Evolutionary conservation across 202 grass and related monocot species (phyloP).

Genomic region (Carex sylvatica): DNA sequence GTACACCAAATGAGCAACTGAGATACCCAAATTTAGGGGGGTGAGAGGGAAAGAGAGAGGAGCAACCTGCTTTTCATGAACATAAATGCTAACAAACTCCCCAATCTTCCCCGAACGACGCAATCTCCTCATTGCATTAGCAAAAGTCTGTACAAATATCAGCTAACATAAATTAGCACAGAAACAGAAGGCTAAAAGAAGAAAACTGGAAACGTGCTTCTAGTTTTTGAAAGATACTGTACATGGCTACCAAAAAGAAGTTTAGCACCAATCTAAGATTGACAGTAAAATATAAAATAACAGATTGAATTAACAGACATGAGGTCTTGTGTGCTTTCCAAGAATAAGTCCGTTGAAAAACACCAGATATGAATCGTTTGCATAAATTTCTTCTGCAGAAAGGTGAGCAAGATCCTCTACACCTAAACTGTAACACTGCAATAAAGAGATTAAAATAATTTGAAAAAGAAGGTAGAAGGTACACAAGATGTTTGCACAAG

Average conservation of each 20-base stretch:
- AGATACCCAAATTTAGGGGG: background rate
- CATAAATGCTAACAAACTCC: slow-evolving; percentile 94
- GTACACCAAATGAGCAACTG: background rate
- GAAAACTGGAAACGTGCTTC: background rate
- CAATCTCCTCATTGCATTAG: slow-evolving; percentile 64
- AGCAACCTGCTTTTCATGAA: slow-evolving; percentile 82
- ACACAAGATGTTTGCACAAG: background rate
- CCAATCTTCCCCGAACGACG: slow-evolving; percentile 70
- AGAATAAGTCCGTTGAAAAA: slow-evolving; percentile 97
- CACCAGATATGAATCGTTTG: slow-evolving; percentile 83
- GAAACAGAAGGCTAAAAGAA: background rate
- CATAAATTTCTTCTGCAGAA: slow-evolving; percentile 85
- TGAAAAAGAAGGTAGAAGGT: background rate
- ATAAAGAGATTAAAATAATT: slow-evolving; percentile 32
- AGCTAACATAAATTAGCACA: slow-evolving; percentile 2
- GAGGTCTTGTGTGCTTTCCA: slow-evolving; percentile 77
- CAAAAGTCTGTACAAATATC: slow-evolving; percentile 56
- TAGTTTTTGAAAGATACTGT: background rate
- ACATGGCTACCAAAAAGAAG: no score
- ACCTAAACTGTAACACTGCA: slow-evolving; percentile 82
- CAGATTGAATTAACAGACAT: slow-evolving; percentile 43
- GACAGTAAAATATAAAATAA: slow-evolving; percentile 15
- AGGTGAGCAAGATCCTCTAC: slow-evolving; percentile 69
- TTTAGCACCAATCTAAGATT: slow-evolving; percentile 6
- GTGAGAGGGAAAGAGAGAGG: slow-evolving; percentile 25